Base-by-base conservation (phyloP, 495 filamentous ascomycete genomes). In the Aspergillus funiculosus region DNA sequence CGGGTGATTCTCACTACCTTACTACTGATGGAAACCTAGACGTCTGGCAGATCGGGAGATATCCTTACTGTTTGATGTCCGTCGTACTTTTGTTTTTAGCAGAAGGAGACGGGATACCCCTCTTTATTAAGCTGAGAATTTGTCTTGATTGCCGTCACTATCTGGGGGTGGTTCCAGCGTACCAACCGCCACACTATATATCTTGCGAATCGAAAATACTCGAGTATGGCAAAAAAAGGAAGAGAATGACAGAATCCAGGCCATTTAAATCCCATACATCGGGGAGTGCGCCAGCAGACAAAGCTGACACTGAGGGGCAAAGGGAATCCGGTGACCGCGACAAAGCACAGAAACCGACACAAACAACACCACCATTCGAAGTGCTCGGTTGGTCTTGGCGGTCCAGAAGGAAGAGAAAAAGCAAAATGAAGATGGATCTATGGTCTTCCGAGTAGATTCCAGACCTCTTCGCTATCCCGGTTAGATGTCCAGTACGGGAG, bases 291-390 rank as follows among this genome's bases (percentile, higher is more conserved):
- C 19, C 30, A 31, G 41, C 29, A 41, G 48, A 46, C 27, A 9
- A 31, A 28, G 35, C 46, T 46, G 43, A 26, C 49, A 35, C 32
- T 39, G 45, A 47, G 41, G 37, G 29, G 42, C 26, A 31, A 35
- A 49, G 39, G 57, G 43, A 61, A 60, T 63, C 59, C 52, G 61
- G 57, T 61, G 57, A 60, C 61, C 57, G 59, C 49, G 50, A 56
- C 49, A 57, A 49, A 53, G 52, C 53, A 60, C 53, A 58, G 61
- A 56, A 54, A 51, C 28, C 54, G 56, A 37, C 28, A 47, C 30
- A 28, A 44, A 39, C 32, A 43, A 17, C 13, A 9, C 42, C 30
- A 36, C 24, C 13, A 21, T 42, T 31, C 17, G 28, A 43, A 7
- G 14, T 54, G n/a, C n/a, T n/a, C n/a, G n/a, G n/a, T 53, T 48